These are phyloP conservation scores for Triticum aestivum DNA, from an alignment of 176 grass and related monocot species.

Conservation along the genomic window IWGSC_CS_RefSeq_v2.1 NC_057808.1:459579725-459580224, in stretches of 20 bases:
- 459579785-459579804: constrained; percentile 38
- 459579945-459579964: constrained; percentile 74
- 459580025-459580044: constrained; percentile 61
- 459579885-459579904: constrained; percentile 54
- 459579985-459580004: constrained; percentile 71
- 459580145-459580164: constrained; percentile 62
- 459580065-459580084: constrained; percentile 70
- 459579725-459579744: constrained; percentile 22
- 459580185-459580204: constrained; percentile 47
- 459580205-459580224: constrained; percentile 65
- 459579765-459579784: constrained; percentile 38
- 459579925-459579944: constrained; percentile 75
- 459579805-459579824: constrained; percentile 30
- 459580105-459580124: constrained; percentile 63
- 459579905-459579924: constrained; percentile 68
- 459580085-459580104: constrained; percentile 72
- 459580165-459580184: constrained; percentile 57
- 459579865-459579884: constrained; percentile 59
- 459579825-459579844: constrained; percentile 45
- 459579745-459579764: background rate
- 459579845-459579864: constrained; percentile 31
- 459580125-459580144: constrained; percentile 62
- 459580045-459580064: constrained; percentile 78
- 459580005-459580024: constrained; percentile 89
- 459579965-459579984: constrained; percentile 85